phyloP scores from a whole-genome alignment of 208 protist genomes.

The Leishmania lainsoni region DNA sequence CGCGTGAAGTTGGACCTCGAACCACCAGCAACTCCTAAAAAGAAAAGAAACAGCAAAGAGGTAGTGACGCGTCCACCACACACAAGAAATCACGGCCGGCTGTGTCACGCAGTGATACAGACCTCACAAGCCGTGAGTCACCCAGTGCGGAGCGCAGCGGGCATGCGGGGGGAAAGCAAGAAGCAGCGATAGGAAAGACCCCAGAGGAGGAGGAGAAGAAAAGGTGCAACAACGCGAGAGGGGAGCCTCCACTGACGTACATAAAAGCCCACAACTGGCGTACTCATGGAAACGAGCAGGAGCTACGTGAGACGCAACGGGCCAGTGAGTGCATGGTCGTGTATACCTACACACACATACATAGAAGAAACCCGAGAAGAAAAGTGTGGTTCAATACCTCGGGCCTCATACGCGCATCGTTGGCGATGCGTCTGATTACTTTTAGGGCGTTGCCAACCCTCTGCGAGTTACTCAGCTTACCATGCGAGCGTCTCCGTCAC shows the following conservation, averaged over 20 bases:
- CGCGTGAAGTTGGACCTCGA: not conserved
- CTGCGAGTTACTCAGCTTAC: constrained; percentile 67
- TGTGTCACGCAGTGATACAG: not conserved
- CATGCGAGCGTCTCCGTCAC: not conserved
- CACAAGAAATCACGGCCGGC: not conserved
- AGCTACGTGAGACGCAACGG: no score
- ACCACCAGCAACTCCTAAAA: not conserved
- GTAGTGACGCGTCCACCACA: no score
- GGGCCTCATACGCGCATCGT: constrained; percentile 56
- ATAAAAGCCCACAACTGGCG: no score
- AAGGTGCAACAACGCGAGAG: not conserved
- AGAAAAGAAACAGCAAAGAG: not conserved
- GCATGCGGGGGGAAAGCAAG: no score
- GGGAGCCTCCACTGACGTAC: not conserved
- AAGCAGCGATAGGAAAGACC: not conserved
- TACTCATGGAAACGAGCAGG: not conserved
- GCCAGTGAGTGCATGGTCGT: no score
- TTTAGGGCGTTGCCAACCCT: constrained; percentile 77
- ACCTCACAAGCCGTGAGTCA: not conserved
- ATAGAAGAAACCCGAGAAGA: not conserved
- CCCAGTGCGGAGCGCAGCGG: not conserved
- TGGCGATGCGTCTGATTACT: constrained; percentile 88
- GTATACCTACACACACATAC: no score
- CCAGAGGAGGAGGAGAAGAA: not conserved
- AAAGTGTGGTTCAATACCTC: not conserved